A percentile compares a stretch with the other conserved stretches of the same genome.
Evolutionary conservation across 2,329 filamentous ascomycete species (phyloP).

Genomic region (Calonectria fujianensis): DNA sequence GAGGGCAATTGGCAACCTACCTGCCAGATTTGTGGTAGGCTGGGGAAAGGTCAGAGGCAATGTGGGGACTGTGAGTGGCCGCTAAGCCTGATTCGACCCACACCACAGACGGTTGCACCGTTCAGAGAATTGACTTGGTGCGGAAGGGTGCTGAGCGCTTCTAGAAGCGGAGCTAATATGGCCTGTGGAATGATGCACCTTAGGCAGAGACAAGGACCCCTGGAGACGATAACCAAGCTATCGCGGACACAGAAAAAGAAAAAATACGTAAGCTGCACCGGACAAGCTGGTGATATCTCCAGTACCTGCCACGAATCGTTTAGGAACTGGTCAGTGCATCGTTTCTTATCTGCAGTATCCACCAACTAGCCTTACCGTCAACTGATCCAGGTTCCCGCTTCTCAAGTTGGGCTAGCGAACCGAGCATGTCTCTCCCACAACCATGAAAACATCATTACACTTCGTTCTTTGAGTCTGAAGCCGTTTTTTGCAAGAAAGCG

Average conservation of each 20-base stretch:
- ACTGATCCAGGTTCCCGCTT: neutral
- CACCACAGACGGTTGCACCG: slow-evolving; percentile 36
- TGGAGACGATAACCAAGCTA: neutral
- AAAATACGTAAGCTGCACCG: slow-evolving; percentile 32
- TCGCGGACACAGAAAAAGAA: neutral
- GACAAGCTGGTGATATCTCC: slow-evolving; percentile 24
- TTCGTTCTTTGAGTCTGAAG: neutral
- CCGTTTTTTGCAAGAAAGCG: neutral
- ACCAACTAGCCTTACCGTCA: neutral
- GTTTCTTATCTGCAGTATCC: slow-evolving; percentile 35
- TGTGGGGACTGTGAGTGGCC: slow-evolving; percentile 49
- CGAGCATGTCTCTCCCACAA: slow-evolving; percentile 3
- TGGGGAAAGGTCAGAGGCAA: slow-evolving; percentile 39
- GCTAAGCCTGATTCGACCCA: slow-evolving; percentile 32
- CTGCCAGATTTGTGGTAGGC: slow-evolving; percentile 54
- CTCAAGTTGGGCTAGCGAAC: neutral
- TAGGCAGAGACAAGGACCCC: slow-evolving; percentile 22
- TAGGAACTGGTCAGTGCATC: slow-evolving; percentile 35
- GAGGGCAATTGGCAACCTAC: slow-evolving; percentile 42
- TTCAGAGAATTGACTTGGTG: slow-evolving; percentile 7
- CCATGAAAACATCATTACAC: slow-evolving; percentile 2
- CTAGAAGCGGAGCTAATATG: slow-evolving; percentile 40
- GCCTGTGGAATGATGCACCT: slow-evolving; percentile 26
- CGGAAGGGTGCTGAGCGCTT: slow-evolving; percentile 25
- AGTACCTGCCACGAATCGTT: slow-evolving; percentile 30